Evolutionary conservation across 1,139 yeast species (phyloP).

Genomic region (Nematodospora anomalae): DNA sequence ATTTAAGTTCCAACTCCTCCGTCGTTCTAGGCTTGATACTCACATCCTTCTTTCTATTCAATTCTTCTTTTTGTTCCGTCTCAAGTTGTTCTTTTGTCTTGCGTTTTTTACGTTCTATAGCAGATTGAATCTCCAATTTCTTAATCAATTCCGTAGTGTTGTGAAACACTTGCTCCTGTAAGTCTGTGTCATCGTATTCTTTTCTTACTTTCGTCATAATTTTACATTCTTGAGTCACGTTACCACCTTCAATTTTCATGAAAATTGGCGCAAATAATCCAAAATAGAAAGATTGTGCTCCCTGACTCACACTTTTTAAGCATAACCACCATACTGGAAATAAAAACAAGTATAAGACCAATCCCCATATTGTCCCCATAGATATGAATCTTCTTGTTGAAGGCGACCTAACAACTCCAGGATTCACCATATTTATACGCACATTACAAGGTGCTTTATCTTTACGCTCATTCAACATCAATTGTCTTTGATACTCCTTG

Average conservation of each 20-base stretch:
- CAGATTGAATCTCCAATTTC: conserved; percentile 66
- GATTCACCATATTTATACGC: conserved; percentile 77
- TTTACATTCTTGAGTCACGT: conserved; percentile 70
- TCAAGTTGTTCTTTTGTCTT: conserved; percentile 22
- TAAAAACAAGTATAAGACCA: conserved; percentile 62
- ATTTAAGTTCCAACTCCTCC: conserved; percentile 38
- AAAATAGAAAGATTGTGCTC: conserved; percentile 75
- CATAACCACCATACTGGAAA: conserved; percentile 85
- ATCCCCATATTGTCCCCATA: conserved; percentile 73
- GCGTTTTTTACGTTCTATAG: conserved; percentile 55
- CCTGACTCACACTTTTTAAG: conserved; percentile 70
- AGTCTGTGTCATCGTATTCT: conserved; percentile 61
- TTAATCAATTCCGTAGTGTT: conserved; percentile 58
- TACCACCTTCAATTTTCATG: conserved; percentile 58
- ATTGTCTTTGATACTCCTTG: conserved; percentile 68
- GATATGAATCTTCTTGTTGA: conserved; percentile 77
- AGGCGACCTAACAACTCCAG: conserved; percentile 88
- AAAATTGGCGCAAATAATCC: conserved; percentile 75
- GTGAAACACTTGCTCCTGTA: conserved; percentile 64
- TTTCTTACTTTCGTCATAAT: conserved; percentile 57
- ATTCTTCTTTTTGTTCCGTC: conserved; percentile 21
- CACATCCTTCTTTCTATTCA: conserved; percentile 27
- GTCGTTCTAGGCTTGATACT: conserved; percentile 31
- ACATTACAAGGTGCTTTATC: conserved; percentile 72
- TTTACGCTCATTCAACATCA: conserved; percentile 55